A percentile compares a stretch with the other conserved stretches of the same genome.
phyloP scores from a whole-genome alignment of 2,329 filamentous ascomycete genomes.

The Aspergillus costaricaensis region DNA sequence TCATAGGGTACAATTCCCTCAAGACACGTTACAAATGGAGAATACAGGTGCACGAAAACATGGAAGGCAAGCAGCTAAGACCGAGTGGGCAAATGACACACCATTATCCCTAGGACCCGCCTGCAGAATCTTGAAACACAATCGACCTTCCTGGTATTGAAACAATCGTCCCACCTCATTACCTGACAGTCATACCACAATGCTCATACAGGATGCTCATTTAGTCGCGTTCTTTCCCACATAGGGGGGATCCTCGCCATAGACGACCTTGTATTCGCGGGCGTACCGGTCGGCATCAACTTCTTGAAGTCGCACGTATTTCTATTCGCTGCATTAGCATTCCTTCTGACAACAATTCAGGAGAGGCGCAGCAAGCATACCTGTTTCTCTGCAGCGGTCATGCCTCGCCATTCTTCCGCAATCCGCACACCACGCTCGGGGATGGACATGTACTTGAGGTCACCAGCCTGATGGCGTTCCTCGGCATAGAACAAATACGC shows the following conservation, averaged over 20 bases:
- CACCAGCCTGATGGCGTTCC: slow-evolving; percentile 51
- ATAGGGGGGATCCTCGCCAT: slow-evolving; percentile 31
- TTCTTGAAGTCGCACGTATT: slow-evolving; percentile 29
- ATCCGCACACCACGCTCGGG: slow-evolving; percentile 35
- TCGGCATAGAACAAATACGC: slow-evolving; percentile 48
- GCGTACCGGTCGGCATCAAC: slow-evolving; percentile 37
- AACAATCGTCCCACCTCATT: background rate
- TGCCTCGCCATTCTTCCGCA: slow-evolving; percentile 28
- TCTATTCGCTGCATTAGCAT: slow-evolving; percentile 21
- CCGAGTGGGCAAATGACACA: background rate
- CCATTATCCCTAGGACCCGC: background rate
- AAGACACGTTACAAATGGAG: background rate
- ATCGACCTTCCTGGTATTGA: background rate
- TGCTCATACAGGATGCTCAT: background rate
- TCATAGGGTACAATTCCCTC: background rate
- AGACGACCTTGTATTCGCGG: slow-evolving; percentile 38
- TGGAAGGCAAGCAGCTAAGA: background rate
- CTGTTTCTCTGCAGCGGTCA: slow-evolving; percentile 39
- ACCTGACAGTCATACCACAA: background rate
- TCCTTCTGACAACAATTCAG: too few relatives aligned
- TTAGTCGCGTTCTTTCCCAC: background rate
- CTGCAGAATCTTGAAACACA: background rate
- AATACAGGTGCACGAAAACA: background rate
- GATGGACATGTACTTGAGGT: slow-evolving; percentile 51
- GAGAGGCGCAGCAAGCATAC: slow-evolving; percentile 27